These are phyloP conservation scores for Trichoderma aggressivum DNA, from an alignment of 2,329 filamentous ascomycete species.

Conservation along the genomic window DNA sequence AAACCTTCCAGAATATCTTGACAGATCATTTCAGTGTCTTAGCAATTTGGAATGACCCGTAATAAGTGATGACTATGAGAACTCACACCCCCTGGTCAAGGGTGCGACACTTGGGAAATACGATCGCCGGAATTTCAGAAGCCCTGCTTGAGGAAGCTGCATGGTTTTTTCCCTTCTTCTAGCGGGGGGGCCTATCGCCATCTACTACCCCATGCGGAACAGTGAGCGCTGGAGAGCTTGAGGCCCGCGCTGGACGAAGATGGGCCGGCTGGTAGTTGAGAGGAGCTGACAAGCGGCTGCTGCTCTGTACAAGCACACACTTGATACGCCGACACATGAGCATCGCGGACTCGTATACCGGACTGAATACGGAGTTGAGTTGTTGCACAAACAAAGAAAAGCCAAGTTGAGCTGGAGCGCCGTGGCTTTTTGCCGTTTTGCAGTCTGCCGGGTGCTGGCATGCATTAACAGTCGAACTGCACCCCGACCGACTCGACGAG, in stretches of 20 bases:
- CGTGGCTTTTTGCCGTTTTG: neutral
- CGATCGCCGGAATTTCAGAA: constrained; percentile 1
- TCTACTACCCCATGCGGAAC: neutral
- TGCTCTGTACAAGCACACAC: neutral
- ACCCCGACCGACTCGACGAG: neutral
- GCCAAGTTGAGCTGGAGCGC: neutral
- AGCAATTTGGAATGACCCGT: neutral
- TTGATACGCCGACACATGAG: neutral
- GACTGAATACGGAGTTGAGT: neutral
- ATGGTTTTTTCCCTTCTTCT: neutral
- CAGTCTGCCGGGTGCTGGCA: neutral
- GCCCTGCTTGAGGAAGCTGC: neutral
- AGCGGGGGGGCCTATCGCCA: neutral
- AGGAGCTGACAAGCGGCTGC: neutral
- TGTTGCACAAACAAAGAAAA: neutral
- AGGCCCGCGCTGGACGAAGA: neutral
- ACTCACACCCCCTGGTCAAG: neutral
- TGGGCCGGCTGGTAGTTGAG: neutral
- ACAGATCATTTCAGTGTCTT: constrained; percentile 14
- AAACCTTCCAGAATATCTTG: constrained; percentile 17
- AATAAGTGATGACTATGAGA: neutral
- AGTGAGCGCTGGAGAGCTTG: neutral
- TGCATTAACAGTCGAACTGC: neutral
- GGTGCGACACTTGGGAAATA: neutral
- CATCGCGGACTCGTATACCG: neutral